These are phyloP conservation scores for Phytophthora cactorum DNA, from an alignment of 352 stramenopile species.

Conservation along the genomic window DNA sequence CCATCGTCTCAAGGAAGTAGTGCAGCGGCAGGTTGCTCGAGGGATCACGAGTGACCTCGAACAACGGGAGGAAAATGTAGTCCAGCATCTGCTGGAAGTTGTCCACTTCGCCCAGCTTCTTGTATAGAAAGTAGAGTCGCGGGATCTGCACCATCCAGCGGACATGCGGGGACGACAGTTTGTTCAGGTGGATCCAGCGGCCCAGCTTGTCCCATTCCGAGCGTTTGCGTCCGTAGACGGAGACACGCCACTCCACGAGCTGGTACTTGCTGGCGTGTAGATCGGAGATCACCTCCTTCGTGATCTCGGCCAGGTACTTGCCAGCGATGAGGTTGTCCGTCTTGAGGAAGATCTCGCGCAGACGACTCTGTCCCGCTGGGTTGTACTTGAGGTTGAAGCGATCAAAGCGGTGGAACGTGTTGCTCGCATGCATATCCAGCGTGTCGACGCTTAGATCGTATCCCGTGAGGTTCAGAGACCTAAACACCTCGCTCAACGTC, in stretches of 20 bases:
- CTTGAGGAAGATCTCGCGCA: constrained; percentile 99
- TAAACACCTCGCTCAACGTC: constrained; percentile 96
- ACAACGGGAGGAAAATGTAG: constrained; percentile 98
- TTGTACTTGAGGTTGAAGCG: constrained; percentile 99
- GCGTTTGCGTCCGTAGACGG: constrained; percentile 92
- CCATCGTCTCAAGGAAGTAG: constrained; percentile 94
- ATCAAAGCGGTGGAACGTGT: constrained; percentile 99
- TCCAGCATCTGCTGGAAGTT: constrained; percentile 98
- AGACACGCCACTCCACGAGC: constrained; percentile 95
- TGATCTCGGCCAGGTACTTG: constrained; percentile 96
- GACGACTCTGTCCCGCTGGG: constrained; percentile 92
- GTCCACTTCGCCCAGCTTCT: constrained; percentile 89
- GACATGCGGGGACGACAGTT: constrained; percentile 92
- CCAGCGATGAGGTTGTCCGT: constrained; percentile 97
- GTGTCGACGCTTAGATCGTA: constrained; percentile 99
- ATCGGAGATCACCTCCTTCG: constrained; percentile 93
- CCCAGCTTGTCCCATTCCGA: constrained; percentile 97
- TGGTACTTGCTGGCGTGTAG: constrained; percentile 94
- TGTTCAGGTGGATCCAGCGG: constrained; percentile 96
- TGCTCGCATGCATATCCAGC: constrained; percentile 99
- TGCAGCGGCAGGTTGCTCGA: constrained; percentile 91
- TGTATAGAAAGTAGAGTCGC: constrained; percentile 97
- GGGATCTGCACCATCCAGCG: constrained; percentile 99
- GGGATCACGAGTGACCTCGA: constrained; percentile 97
- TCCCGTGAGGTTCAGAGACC: constrained; percentile 93